phyloP scores from a whole-genome alignment of 805 yeast species.

The Wickerhamomyces sydowiorum region DNA sequence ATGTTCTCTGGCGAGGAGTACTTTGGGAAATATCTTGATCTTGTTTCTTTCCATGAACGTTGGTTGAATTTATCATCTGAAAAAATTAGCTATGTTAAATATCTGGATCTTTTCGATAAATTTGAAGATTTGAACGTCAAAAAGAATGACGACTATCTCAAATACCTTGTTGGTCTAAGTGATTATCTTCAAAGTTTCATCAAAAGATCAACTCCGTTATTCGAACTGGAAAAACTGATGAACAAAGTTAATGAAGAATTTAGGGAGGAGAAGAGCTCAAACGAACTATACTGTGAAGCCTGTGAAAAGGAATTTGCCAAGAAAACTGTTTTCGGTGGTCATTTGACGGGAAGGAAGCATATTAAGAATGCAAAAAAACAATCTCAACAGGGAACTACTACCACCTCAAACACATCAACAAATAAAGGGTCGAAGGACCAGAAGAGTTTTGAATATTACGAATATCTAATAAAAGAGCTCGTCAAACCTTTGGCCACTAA shows the following conservation, averaged over 20 bases:
- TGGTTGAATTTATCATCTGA: constrained; percentile 43
- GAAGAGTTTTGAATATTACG: constrained; percentile 25
- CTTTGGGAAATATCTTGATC: constrained; percentile 60
- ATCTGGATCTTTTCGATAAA: constrained; percentile 38
- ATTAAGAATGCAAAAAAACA: constrained; percentile 35
- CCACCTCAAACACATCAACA: not conserved
- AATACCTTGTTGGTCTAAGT: constrained; percentile 40
- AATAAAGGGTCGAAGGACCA: too few relatives aligned
- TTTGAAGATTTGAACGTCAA: constrained; percentile 26
- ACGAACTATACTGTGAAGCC: constrained; percentile 45
- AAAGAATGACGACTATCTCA: constrained; percentile 30
- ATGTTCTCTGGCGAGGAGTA: constrained; percentile 56
- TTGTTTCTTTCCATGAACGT: constrained; percentile 41
- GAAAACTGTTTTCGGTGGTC: constrained; percentile 59
- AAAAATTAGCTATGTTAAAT: constrained; percentile 42
- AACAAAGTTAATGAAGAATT: constrained; percentile 12
- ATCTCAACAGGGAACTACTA: not conserved
- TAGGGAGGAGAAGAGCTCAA: constrained; percentile 8
- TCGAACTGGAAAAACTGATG: constrained; percentile 29
- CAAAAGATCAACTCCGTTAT: constrained; percentile 42
- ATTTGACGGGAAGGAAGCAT: constrained; percentile 73
- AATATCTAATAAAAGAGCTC: constrained; percentile 33
- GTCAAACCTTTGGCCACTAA: constrained; percentile 32
- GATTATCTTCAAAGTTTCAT: constrained; percentile 47
- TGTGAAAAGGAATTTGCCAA: constrained; percentile 65